Evolutionary conservation across 805 yeast species (phyloP), one percentile per base, ranked within the genome.

Genomic region (Barnettozyma populi): DNA sequence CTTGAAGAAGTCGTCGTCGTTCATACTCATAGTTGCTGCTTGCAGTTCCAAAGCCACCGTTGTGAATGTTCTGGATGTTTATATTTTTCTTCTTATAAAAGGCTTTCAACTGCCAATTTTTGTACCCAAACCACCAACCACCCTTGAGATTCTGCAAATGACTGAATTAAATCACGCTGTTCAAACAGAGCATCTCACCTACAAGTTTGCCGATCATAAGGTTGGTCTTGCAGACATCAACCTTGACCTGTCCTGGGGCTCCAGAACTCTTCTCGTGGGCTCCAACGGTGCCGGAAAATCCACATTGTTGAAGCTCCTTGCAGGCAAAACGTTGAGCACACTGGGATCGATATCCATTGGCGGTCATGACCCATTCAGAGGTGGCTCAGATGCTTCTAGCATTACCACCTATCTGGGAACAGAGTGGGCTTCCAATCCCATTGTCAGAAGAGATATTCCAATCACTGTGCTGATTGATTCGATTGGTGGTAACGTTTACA

Each of bases 211-310:
- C 1, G 65, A 69, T 7, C 70, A 75, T 4, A 74, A 75, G 44
- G 76, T 86, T 3, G 95, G 96, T 0, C 70, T 94, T 14, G 75
- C 76, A 27, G 73, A 86, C 41, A 75, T 92, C 52, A 71, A 73
- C 34, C 59, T 94, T 36, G 55, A 69, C 11, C 73, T 94, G 19
- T 80, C 83, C 1, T 79, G 85, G 75, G 81, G 85, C 7, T 78
- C 92, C 1, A 75, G 96, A 50, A 80, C 90, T 10, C 70, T 94
- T 32, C 65, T 94, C 7, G 75, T 94, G 21, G 99, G 99, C 0
- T 95, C 98, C 11, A 90, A 90, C 58, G 99, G 99, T 18, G 98
- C 99, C 1, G 98, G 99, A 5, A 94, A 94, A 64, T 87, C 97
- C 1, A 94, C 99, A 0, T 64, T 94, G 38, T 72, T 94, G 53